phyloP scores from a whole-genome alignment of 805 yeast species.

The Debaryomyces tyrocola region DNA sequence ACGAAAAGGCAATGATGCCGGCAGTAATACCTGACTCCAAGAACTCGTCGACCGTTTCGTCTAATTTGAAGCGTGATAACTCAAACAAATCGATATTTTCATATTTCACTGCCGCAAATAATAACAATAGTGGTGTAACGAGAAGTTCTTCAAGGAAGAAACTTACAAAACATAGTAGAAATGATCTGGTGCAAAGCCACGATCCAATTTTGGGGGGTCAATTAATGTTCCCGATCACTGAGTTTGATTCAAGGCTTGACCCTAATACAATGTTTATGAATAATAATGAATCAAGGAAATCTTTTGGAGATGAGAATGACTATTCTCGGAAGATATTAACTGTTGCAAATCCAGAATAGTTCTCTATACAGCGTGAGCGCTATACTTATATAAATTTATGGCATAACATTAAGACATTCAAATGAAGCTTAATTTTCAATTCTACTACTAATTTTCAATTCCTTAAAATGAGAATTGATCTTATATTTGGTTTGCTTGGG shows the following conservation, averaged over 20 bases:
- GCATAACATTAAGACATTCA: too few relatives aligned
- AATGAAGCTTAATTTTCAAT: too few relatives aligned
- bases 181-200: constrained; percentile 6
- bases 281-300: constrained; percentile 25
- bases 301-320: constrained; percentile 34
- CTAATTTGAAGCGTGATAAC: constrained; percentile 28
- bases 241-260: constrained; percentile 25
- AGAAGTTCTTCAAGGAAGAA: constrained; percentile 33
- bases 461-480: too few relatives aligned
- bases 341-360: constrained; percentile 23
- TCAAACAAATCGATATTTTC: constrained; percentile 35
- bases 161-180: constrained; percentile 14
- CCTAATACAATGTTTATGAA: constrained; percentile 27
- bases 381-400: too few relatives aligned
- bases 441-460: too few relatives aligned
- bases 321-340: constrained; percentile 32
- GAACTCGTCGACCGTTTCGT: constrained; percentile 6
- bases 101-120: constrained; percentile 17
- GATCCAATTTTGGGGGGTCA: constrained; percentile 5
- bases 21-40: constrained; percentile 9
- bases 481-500: too few relatives aligned
- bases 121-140: constrained; percentile 17
- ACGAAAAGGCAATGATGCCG: constrained; percentile 16
- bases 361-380: background rate
- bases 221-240: constrained; percentile 36